Evolutionary conservation across 1,139 yeast genomes (phyloP).

Genomic region (Saccharomyces hybrid): DNA sequence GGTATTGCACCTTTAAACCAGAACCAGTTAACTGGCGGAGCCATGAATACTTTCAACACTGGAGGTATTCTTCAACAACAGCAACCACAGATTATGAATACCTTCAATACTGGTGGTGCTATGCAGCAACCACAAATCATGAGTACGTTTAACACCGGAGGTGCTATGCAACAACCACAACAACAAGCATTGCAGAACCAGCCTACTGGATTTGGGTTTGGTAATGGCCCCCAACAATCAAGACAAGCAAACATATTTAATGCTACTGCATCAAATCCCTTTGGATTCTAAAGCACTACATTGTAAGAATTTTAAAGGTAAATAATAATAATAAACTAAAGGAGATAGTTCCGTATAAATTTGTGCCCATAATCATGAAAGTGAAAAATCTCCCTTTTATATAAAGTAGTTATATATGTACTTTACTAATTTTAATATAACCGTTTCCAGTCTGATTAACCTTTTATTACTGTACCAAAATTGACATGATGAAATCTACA

Average conservation of each 20-base stretch:
- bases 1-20: constrained; percentile 37
- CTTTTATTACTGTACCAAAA: neutral
- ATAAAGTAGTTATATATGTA: neutral
- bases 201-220: constrained; percentile 72
- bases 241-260: constrained; percentile 78
- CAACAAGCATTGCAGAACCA: constrained; percentile 52
- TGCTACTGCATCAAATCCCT: constrained; percentile 91
- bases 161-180: constrained; percentile 37
- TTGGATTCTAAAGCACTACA: constrained; percentile 55
- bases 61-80: constrained; percentile 20
- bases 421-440: neutral
- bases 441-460: neutral
- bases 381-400: neutral
- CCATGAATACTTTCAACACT: constrained; percentile 8
- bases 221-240: constrained; percentile 46
- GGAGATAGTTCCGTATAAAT: neutral
- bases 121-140: constrained; percentile 25
- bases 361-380: neutral
- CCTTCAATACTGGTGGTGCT: constrained; percentile 6
- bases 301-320: neutral
- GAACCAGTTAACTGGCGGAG: constrained; percentile 39
- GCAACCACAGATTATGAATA: constrained; percentile 1
- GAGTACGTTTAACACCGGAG: constrained; percentile 24
- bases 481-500: neutral
- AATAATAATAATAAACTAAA: neutral